Conservation (phyloP, 1,284 basidiomycete species). For the Apiotrichum domesticum region DNA sequence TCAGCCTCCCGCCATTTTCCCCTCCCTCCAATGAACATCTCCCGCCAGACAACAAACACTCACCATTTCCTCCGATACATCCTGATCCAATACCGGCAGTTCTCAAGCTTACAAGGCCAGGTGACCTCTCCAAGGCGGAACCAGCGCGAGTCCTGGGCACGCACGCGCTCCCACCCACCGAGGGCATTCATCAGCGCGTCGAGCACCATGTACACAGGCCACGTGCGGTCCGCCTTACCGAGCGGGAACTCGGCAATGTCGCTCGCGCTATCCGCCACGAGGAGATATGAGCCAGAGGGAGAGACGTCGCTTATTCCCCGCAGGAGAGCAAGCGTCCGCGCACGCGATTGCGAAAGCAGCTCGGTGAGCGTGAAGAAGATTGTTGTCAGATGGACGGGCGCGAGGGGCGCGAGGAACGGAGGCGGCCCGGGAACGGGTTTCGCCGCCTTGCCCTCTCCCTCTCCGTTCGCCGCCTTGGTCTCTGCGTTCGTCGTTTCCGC, state of each 20-base stretch:
- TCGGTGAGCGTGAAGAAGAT: slow-evolving; percentile 49
- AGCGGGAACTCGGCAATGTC: slow-evolving; percentile 41
- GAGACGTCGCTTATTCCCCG: slow-evolving; percentile 34
- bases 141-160: slow-evolving; percentile 42
- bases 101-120: slow-evolving; percentile 48
- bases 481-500: not conserved
- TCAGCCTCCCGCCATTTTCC: no score
- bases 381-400: slow-evolving; percentile 40
- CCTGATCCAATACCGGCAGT: slow-evolving; percentile 47
- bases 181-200: slow-evolving; percentile 24
- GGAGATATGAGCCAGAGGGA: slow-evolving; percentile 43
- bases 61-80: slow-evolving; percentile 30
- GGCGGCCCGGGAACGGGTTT: not conserved
- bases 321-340: slow-evolving; percentile 43
- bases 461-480: not conserved
- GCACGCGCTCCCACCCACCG: slow-evolving; percentile 34
- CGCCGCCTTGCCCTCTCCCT: no score
- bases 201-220: slow-evolving; percentile 40
- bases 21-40: no score
- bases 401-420: slow-evolving; percentile 5
- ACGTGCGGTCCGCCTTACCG: slow-evolving; percentile 33
- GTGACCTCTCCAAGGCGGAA: slow-evolving; percentile 38
- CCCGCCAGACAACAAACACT: no score
- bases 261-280: slow-evolving; percentile 46
- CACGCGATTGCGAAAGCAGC: slow-evolving; percentile 45